Evolutionary conservation across 2,329 filamentous ascomycete species (phyloP), one percentile per base, ranked within the genome.

Genomic region (Aspergillus ruber): DNA sequence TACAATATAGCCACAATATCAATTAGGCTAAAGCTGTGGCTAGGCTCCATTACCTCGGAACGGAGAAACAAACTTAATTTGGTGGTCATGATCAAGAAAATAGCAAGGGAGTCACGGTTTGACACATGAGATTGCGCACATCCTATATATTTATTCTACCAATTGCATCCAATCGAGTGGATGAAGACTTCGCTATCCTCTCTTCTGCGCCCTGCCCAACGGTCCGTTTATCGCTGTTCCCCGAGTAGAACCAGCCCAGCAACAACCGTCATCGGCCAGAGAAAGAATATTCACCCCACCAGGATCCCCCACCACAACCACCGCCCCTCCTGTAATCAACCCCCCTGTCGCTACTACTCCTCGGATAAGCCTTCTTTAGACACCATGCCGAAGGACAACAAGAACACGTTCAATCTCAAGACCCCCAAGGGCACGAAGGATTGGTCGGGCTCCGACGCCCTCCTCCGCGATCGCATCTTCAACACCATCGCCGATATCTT

Each of bases 351-450:
- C 39, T 47, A 49, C 45, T 52, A 44, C 25, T 48, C 42, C 17
- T 47, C 42, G 48, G 47, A 44, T 43, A 43, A 36, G 45, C 40
- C 36, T 45, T 35, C 47, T 42, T 25, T 39, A 45, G 35, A 42
- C 49, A 51, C 41, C 23, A 47, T 49, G 45, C 49, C 48, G 42
- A 55, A 57, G 46, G 65, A 53, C 33, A 53, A 70, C 21, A 74
- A 74, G 61, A 49, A 61, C 25, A 56, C 65, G 46, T 84, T 86
- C 70, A 82, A 83, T 70, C 78, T 94, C 66, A 95, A 95, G 77
- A 88, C 85, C 63, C 88, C 89, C 53, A 95, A 95, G 78, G 89
- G 90, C 58, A 95, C 89, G 56, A 87, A 88, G 66, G 90, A 95
- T 68, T 95, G 85, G 86, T 78, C 83, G 63, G 86, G 85, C 57